Conservation (phyloP, 768 basidiomycete genomes). For the Suillus alpinus region DNA sequence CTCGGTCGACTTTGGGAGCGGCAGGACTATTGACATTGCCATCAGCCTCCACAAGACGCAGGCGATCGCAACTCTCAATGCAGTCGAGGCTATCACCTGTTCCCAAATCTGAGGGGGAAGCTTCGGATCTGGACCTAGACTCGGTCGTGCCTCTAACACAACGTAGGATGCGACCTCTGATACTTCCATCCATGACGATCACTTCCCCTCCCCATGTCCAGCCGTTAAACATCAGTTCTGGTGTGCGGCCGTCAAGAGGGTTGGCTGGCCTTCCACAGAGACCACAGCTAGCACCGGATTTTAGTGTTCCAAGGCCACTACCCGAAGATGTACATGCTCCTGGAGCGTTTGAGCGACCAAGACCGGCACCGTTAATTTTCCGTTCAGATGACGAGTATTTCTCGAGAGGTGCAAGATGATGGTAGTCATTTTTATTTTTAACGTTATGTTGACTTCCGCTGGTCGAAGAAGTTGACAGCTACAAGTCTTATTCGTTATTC, state of each 20-base stretch:
- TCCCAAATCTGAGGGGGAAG: slow-evolving; percentile 2
- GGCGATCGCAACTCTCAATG: background rate
- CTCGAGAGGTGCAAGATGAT: slow-evolving; percentile 15
- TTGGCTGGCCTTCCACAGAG: slow-evolving; percentile 19
- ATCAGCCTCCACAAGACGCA: background rate
- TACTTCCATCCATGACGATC: slow-evolving; percentile 17
- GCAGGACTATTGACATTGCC: background rate
- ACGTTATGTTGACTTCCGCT: slow-evolving; percentile 1
- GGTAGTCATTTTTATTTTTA: slow-evolving; percentile 2
- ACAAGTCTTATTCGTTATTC: background rate
- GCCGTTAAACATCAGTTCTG: background rate
- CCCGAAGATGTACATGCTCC: slow-evolving; percentile 16
- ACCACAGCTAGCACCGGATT: slow-evolving; percentile 24
- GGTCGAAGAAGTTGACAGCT: slow-evolving; percentile 1
- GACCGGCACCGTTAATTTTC: slow-evolving; percentile 40
- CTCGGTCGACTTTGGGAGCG: background rate
- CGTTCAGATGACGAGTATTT: slow-evolving; percentile 11
- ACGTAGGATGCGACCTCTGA: slow-evolving; percentile 2
- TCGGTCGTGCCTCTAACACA: background rate
- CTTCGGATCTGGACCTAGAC: background rate
- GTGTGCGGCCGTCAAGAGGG: slow-evolving; percentile 25
- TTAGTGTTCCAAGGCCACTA: slow-evolving; percentile 27
- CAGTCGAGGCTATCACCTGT: background rate
- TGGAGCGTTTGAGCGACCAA: slow-evolving; percentile 36
- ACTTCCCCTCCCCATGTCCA: slow-evolving; percentile 18